Conservation (phyloP, 2,329 filamentous ascomycete genomes). For the Endocalyx cinctus region DNA sequence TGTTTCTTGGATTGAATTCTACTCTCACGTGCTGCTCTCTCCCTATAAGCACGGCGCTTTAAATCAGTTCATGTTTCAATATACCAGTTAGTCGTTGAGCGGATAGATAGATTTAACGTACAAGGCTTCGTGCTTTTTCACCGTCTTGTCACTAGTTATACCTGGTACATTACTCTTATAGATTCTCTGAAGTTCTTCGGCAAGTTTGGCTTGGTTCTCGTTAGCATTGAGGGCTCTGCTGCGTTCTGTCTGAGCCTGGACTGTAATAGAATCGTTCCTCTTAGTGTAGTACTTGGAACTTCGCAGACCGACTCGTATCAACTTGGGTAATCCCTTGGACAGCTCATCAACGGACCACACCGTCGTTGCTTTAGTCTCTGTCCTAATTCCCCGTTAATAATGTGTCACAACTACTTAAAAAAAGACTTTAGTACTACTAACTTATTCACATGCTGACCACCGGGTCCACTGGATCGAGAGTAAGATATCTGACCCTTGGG, state of each 20-base stretch:
- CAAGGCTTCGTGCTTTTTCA: constrained; percentile 45
- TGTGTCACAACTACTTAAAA: neutral
- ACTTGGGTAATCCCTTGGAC: constrained; percentile 38
- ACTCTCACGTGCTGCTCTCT: constrained; percentile 40
- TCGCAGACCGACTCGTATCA: constrained; percentile 43
- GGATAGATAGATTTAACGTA: too few species aligned
- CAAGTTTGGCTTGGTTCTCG: constrained; percentile 47
- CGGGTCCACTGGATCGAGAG: constrained; percentile 56
- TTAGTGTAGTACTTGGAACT: constrained; percentile 50
- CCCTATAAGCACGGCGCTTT: too few species aligned
- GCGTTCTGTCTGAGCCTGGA: constrained; percentile 52
- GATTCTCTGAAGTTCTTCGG: constrained; percentile 43
- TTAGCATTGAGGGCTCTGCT: constrained; percentile 48
- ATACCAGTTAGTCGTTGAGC: too few species aligned
- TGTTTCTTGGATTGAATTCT: constrained; percentile 46
- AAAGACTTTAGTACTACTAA: constrained; percentile 25
- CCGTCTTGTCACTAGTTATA: constrained; percentile 41
- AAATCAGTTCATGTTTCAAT: too few species aligned
- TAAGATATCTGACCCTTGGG: constrained; percentile 50
- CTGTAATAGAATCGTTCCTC: constrained; percentile 46
- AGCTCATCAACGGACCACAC: constrained; percentile 47
- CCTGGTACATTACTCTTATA: constrained; percentile 43
- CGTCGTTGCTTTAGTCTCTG: constrained; percentile 56
- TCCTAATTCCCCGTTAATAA: constrained; percentile 33
- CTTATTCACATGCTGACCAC: constrained; percentile 62